These are phyloP conservation scores for Exserohilum rostratum DNA, from an alignment of 2,329 filamentous ascomycete genomes.

Conservation along the genomic window DNA sequence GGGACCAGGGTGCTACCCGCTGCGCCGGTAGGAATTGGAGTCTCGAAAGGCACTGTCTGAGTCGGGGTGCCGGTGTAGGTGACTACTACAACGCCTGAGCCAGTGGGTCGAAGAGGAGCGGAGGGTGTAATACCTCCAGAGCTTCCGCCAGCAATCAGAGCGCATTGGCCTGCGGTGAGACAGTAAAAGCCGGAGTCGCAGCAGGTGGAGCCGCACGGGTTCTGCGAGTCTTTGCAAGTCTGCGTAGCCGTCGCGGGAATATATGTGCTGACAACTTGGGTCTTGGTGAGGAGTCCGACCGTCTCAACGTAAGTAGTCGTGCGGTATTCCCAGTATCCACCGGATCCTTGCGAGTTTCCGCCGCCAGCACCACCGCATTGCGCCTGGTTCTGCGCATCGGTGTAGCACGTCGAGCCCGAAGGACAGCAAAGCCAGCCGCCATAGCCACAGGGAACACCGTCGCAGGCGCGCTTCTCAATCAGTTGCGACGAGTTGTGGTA, in stretches of 20 bases:
- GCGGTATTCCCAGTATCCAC: slow-evolving; percentile 61
- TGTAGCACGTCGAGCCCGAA: slow-evolving; percentile 37
- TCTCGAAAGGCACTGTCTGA: slow-evolving; percentile 56
- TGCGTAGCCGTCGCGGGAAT: slow-evolving; percentile 27
- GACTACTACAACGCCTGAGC: slow-evolving; percentile 61
- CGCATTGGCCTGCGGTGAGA: slow-evolving; percentile 60
- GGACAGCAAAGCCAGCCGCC: slow-evolving; percentile 46
- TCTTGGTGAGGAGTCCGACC: slow-evolving; percentile 57
- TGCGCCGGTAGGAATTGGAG: slow-evolving; percentile 61
- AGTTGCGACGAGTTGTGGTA: slow-evolving; percentile 38
- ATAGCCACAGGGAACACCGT: slow-evolving; percentile 39
- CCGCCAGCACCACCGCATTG: slow-evolving; percentile 37
- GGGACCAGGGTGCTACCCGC: slow-evolving; percentile 47
- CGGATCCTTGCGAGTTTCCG: slow-evolving; percentile 21
- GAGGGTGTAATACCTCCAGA: slow-evolving; percentile 55
- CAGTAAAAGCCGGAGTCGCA: slow-evolving; percentile 75
- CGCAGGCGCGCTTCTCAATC: slow-evolving; percentile 28
- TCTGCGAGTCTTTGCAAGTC: slow-evolving; percentile 59
- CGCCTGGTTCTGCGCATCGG: slow-evolving; percentile 44
- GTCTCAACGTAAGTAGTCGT: slow-evolving; percentile 65
- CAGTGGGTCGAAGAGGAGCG: slow-evolving; percentile 57
- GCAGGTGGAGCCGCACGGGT: slow-evolving; percentile 71
- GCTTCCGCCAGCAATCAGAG: slow-evolving; percentile 60
- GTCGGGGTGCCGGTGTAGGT: slow-evolving; percentile 53
- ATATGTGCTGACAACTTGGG: slow-evolving; percentile 58